Base-by-base conservation (phyloP, 1,139 yeast genomes). In the Saccharomyces hybrid region DNA sequence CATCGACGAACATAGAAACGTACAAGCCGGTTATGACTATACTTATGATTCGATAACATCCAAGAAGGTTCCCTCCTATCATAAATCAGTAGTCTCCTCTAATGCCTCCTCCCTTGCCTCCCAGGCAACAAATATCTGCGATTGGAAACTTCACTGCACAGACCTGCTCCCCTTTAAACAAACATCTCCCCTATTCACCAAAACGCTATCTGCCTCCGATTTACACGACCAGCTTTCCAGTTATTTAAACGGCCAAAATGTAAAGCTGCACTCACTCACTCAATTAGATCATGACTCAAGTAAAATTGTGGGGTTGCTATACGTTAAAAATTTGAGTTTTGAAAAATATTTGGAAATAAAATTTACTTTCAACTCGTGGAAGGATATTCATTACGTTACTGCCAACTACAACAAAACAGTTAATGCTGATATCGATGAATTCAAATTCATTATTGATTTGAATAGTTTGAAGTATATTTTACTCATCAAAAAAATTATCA, bases 391-490 rank as follows among this genome's bases (percentile, higher is more conserved):
- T 52, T 67, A 66, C 49, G 60, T 63, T 16, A 57, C 62, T 13
- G 70, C 70, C 3, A 53, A 52, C 9, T 67, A 54, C 52, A 56
- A 58, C 23, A 63, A 59, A 44, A 63, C 69, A 13, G 55, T 67
- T 11, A 64, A 64, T 7, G 42, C 55, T 5, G 58, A 59, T 19
- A 55, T 60, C 38, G 71, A 68, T 56, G 68, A 66, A 51, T 68
- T 68, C 46, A 56, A 56, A 32, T 68, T 68, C 52, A 55, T 55
- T 9, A 65, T 68, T 44, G 64, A 66, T 50, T 47, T 68, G 47
- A 61, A 62, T 46, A 60, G 65, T 31, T 59, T 64, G 48, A 63
- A 64, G 38, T 67, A 64, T 60, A 68, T 70, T 54, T 72, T 72
- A 48, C 44, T 38, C 44, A 38, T 38, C 25, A 38, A 38, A 9